Evolutionary conservation across 1,139 yeast species (phyloP), one percentile per base, ranked within the genome.

Genomic region (Debaryomycetaceae sp.): DNA sequence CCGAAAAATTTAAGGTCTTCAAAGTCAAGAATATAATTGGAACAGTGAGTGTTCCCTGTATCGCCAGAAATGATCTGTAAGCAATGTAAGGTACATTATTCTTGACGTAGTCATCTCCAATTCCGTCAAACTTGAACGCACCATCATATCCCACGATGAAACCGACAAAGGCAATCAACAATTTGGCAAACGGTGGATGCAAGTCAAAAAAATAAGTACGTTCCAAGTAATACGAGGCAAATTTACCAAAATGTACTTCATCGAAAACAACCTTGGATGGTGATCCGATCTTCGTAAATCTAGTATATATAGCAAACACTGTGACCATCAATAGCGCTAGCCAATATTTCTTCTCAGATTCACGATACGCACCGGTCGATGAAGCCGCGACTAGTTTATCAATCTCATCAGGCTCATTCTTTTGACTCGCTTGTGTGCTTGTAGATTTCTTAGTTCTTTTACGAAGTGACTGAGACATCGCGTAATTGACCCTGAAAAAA

Each of bases 141-240:
- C 99, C 99, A 57, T 87, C 84, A 62, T 88, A 95, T 2, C 97
- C 96, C 46, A 84, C 81, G 37, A 93, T 62, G 79, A 84, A 90
- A 34, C 99, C 99, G 40, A 85, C 93, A 49, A 82, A 79, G 0
- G 98, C 99, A 67, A 90, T 87, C 54, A 91, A 75, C 65, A 95
- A 73, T 66, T 95, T 95, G 42, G 97, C 99, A 67, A 95, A 86
- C 17, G 99, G 99, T 36, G 99, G 99, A 66, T 95, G 99, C 48
- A 95, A 80, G 66, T 95, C 99, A 63, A 95, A 93, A 65, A 89
- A 95, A 65, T 87, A 88, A 0, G 93, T 83, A 48, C 95, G 72
- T 61, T 87, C 85, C 49, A 88, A 67, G 63, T 88, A 88, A 61
- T 87, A 89, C 14, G 96, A 84, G 24, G 97, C 97, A 66, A 91